Conservation (phyloP, 192 early-diverging fungal species). For the Coemansia sp. region DNA sequence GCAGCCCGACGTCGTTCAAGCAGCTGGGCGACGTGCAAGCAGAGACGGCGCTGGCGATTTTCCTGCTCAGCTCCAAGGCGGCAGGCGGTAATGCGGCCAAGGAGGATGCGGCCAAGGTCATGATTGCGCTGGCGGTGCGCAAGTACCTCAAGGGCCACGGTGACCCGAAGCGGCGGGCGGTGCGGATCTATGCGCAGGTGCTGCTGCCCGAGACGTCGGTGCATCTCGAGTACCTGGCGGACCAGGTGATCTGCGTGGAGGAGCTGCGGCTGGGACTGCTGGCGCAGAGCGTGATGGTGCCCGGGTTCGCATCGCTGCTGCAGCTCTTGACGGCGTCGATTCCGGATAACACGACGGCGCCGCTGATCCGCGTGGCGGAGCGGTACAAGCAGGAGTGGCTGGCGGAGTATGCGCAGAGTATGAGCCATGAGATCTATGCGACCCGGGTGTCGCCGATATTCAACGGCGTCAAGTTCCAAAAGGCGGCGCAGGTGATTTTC, state of each 20-base stretch:
- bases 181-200: slow-evolving; percentile 65
- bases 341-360: slow-evolving; percentile 54
- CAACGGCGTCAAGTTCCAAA: slow-evolving; percentile 58
- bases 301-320: slow-evolving; percentile 72
- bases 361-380: slow-evolving; percentile 39
- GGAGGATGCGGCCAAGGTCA: slow-evolving; percentile 73
- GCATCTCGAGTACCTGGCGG: slow-evolving; percentile 74
- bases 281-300: slow-evolving; percentile 70
- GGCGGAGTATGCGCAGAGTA: slow-evolving; percentile 64
- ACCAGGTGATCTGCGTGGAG: slow-evolving; percentile 72
- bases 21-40: slow-evolving; percentile 60
- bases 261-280: slow-evolving; percentile 72
- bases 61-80: slow-evolving; percentile 63
- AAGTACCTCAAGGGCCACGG: slow-evolving; percentile 59
- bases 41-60: slow-evolving; percentile 60
- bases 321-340: slow-evolving; percentile 70
- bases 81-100: slow-evolving; percentile 50
- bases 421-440: slow-evolving; percentile 68
- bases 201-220: slow-evolving; percentile 70
- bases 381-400: slow-evolving; percentile 54
- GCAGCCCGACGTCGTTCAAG: slow-evolving; percentile 63
- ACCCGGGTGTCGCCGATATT: slow-evolving; percentile 54
- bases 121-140: slow-evolving; percentile 72
- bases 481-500: slow-evolving; percentile 63
- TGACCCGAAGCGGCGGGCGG: background rate